These are phyloP conservation scores for Dryadomyces quercus-mongolicae DNA, from an alignment of 2,329 filamentous ascomycete species.

Conservation along the genomic window DNA sequence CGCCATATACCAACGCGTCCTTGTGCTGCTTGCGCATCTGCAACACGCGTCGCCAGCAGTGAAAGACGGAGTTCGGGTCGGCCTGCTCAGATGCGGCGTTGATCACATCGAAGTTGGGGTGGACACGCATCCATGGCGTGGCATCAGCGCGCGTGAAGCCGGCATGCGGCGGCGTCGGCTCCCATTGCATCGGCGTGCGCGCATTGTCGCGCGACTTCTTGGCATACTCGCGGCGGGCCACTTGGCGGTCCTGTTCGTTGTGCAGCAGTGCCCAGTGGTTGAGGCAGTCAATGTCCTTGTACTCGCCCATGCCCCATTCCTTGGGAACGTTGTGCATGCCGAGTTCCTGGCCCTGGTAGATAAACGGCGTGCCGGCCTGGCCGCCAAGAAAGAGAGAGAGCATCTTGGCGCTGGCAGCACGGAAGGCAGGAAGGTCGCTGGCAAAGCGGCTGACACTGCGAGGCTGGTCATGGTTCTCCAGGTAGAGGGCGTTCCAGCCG, in stretches of 20 bases:
- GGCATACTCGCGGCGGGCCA: not conserved
- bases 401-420: conserved; percentile 35
- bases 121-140: conserved; percentile 3
- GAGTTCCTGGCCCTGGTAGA: conserved; percentile 50
- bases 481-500: conserved; percentile 45
- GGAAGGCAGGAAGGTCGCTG: conserved; percentile 22
- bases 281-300: conserved; percentile 26
- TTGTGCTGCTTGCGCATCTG: conserved; percentile 1
- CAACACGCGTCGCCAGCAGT: conserved; percentile 2
- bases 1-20: conserved; percentile 4
- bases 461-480: conserved; percentile 51
- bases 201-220: conserved; percentile 7
- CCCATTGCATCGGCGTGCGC: conserved; percentile 7
- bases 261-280: not conserved
- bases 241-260: not conserved
- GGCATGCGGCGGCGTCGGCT: not conserved
- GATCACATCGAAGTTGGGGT: conserved; percentile 1
- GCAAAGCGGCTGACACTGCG: conserved; percentile 40
- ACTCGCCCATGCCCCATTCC: conserved; percentile 33
- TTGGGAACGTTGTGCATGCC: conserved; percentile 40
- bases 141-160: not conserved
- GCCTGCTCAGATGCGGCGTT: conserved; percentile 2
- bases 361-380: conserved; percentile 38
- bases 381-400: conserved; percentile 32
- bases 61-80: conserved; percentile 1